Evolutionary conservation across 2,329 filamentous ascomycete genomes (phyloP).

Genomic region (Fusarium nanum): DNA sequence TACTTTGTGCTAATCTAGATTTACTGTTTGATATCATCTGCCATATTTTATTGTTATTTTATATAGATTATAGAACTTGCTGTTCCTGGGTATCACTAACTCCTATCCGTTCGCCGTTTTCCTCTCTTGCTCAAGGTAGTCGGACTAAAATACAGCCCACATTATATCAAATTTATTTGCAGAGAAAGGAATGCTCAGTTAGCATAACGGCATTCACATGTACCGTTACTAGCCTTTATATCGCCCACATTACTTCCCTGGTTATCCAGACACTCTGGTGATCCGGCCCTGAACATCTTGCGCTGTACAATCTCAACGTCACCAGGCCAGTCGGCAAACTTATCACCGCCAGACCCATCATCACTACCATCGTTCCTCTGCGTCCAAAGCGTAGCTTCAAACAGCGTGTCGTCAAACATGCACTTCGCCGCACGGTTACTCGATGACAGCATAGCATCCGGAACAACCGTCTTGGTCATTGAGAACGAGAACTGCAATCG

Average conservation of each 20-base stretch:
- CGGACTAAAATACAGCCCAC: neutral
- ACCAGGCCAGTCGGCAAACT: conserved; percentile 65
- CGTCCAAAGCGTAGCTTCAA: conserved; percentile 72
- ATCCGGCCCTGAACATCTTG: conserved; percentile 53
- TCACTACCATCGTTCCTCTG: conserved; percentile 46
- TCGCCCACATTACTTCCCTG: conserved; percentile 53
- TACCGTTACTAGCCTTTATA: conserved; percentile 51
- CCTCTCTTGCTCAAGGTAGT: neutral
- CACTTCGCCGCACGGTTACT: conserved; percentile 63
- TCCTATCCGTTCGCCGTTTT: conserved; percentile 8
- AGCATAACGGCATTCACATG: conserved; percentile 55
- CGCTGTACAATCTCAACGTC: conserved; percentile 67
- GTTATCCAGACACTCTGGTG: conserved; percentile 65
- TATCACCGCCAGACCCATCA: conserved; percentile 20
- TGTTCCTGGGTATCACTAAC: conserved; percentile 40
- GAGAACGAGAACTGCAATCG: conserved; percentile 68
- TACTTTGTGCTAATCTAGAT: neutral
- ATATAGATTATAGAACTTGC: conserved; percentile 25
- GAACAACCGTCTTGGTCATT: conserved; percentile 64
- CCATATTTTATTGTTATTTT: conserved; percentile 6
- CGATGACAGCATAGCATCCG: conserved; percentile 56
- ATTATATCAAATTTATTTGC: neutral
- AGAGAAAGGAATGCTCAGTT: conserved; percentile 28
- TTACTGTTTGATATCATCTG: neutral
- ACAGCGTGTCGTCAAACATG: conserved; percentile 66